Conservation (phyloP, 2,329 filamentous ascomycete genomes). For the Colletotrichum endophyticum region DNA sequence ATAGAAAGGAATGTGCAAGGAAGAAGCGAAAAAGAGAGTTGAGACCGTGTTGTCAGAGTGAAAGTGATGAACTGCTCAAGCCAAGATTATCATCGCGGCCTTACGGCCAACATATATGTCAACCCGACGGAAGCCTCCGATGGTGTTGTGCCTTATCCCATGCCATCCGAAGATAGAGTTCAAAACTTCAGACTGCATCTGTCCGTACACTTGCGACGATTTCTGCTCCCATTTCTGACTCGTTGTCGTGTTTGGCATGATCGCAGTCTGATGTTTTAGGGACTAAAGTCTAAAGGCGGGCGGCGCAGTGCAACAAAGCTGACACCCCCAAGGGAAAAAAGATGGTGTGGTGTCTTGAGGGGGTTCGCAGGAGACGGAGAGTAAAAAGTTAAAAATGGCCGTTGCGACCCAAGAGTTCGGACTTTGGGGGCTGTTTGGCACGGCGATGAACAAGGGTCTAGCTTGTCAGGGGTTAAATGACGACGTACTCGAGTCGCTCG, state of each 20-base stretch:
- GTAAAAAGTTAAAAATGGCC: neutral
- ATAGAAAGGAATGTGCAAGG: neutral
- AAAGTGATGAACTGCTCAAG: neutral
- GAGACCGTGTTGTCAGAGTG: neutral
- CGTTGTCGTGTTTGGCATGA: neutral
- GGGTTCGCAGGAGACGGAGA: neutral
- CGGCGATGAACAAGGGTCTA: neutral
- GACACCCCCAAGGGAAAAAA: neutral
- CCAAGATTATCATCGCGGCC: fast-evolving
- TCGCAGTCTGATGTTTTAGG: neutral
- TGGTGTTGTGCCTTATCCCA: neutral
- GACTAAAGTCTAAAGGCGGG: neutral
- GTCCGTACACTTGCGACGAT: constrained; percentile 7
- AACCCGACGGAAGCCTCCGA: neutral
- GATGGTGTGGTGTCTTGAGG: neutral
- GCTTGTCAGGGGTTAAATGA: neutral
- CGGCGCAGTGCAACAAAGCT: neutral
- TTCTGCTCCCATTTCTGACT: neutral
- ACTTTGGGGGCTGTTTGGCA: neutral
- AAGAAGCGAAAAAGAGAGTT: neutral
- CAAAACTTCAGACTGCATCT: constrained; percentile 8
- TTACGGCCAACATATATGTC: neutral
- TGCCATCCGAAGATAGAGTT: constrained; percentile 7
- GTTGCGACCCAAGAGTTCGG: neutral
- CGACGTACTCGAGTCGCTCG: neutral